Evolutionary conservation across 2,329 filamentous ascomycete species (phyloP).

Genomic region (Trichoderma semiorbis): DNA sequence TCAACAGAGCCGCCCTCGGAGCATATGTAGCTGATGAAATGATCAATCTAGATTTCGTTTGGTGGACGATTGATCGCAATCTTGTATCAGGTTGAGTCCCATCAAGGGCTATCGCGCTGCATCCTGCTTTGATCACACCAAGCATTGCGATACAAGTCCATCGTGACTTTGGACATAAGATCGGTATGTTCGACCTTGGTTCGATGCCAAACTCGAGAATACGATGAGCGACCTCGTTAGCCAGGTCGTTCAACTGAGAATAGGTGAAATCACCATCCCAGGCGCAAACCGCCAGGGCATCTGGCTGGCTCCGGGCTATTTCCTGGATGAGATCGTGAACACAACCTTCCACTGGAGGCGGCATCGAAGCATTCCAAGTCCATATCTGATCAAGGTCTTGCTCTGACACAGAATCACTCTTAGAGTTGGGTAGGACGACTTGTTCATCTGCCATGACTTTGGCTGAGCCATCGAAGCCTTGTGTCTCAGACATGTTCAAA

Average conservation of each 20-base stretch:
- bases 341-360: constrained; percentile 24
- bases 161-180: neutral
- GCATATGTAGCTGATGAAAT: constrained; percentile 14
- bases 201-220: constrained; percentile 10
- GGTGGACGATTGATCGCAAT: constrained; percentile 9
- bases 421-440: neutral
- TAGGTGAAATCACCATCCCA: constrained; percentile 38
- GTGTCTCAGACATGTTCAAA: neutral
- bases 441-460: neutral
- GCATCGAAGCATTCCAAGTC: constrained; percentile 20
- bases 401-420: neutral
- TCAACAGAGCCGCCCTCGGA: neutral
- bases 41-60: constrained; percentile 5
- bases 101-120: neutral
- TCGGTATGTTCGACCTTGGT: constrained; percentile 1
- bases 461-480: neutral
- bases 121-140: constrained; percentile 9
- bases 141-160: constrained; percentile 11
- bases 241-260: constrained; percentile 15
- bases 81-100: constrained; percentile 13
- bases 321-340: constrained; percentile 41
- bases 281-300: constrained; percentile 37
- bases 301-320: neutral
- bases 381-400: constrained; percentile 16
- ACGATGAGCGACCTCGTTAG: constrained; percentile 4